A percentile compares a stretch with the other conserved stretches of the same genome.
phyloP scores from a whole-genome alignment of 306 rosid genomes.

The Cicer arietinum region DNA sequence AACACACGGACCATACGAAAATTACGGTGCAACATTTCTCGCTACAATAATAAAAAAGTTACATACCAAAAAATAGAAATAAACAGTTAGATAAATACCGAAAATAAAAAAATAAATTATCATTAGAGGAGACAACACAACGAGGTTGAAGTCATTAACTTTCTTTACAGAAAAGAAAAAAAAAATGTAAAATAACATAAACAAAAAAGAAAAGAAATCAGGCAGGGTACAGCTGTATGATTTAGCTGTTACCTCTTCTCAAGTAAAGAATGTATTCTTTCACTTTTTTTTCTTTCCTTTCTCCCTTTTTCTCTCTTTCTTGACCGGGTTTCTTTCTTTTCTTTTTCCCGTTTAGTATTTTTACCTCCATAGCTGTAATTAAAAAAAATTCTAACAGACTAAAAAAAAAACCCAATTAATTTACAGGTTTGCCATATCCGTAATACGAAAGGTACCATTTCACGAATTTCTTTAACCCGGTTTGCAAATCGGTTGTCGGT shows the following conservation, averaged over 20 bases:
- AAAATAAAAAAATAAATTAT: not conserved
- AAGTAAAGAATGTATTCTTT: conserved; percentile 54
- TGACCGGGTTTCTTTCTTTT: conserved; percentile 39
- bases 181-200: conserved; percentile 22
- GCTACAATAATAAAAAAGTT: not conserved
- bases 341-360: conserved; percentile 13
- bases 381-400: conserved; percentile 45
- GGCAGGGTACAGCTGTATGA: conserved; percentile 34
- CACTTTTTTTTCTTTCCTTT: not conserved
- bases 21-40: conserved; percentile 19
- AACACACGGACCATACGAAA: conserved; percentile 31
- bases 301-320: conserved; percentile 17
- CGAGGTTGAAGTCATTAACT: conserved; percentile 24
- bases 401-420: conserved; percentile 43
- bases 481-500: conserved; percentile 86
- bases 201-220: conserved; percentile 37
- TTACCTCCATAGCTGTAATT: conserved; percentile 10
- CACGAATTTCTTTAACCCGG: conserved; percentile 92
- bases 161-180: conserved; percentile 53
- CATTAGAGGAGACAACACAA: not conserved
- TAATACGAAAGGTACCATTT: conserved; percentile 87
- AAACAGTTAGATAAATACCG: not conserved
- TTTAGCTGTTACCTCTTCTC: conserved; percentile 42
- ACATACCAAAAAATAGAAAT: not conserved
- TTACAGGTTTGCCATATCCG: conserved; percentile 75